Base-by-base conservation (phyloP, 768 basidiomycete species). In the Grammothele lineata region DNA sequence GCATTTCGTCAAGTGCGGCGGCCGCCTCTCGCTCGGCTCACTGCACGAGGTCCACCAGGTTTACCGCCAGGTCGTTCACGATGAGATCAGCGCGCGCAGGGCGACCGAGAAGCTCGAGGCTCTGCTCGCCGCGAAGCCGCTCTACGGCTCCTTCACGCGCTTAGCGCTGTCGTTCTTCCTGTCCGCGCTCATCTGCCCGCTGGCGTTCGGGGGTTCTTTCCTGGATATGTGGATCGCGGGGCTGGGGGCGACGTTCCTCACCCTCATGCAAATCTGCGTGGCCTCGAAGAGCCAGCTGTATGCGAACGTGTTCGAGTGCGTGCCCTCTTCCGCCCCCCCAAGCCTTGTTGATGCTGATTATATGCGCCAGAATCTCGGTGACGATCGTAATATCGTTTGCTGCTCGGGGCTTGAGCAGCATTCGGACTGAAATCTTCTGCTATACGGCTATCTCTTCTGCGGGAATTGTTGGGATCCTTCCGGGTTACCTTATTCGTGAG, bases 281-380 rank as follows among this genome's bases (percentile, higher is more conserved):
- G 89, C 87, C 14, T 70, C 77, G 34, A 87, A 85, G 65, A 90
- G 83, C 58, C 72, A 83, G 0, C 72, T 92, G 61, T 92, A 92
- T 62, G 87, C 89, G 38, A 92, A 91, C 57, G 89, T 94, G 42
- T 94, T 92, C 54, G 92, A 95, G 92, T 92, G 59, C 64, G 85
- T 71, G 39, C 15, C 15, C n/a, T n/a, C 24, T 17, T 44, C 26
- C 21, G 24, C 45, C 43, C 32, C 27, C 14, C 27, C 27, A 14
- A 5, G 14, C 25, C 19, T 47, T 27, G 4, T 22, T 37, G 12
- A 9, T 44, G 5, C 15, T 19, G 5, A 36, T 53, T 15, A 19
- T 30, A 22, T 42, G n/a, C 43, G 32, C 7, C 55, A 92, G 90
- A 59, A 89, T 92, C 51, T 87, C 86, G 0, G 80, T 87, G 18